Evolutionary conservation across 495 filamentous ascomycete genomes (phyloP), one percentile per base, ranked within the genome.

Genomic region (Neurospora sp.): DNA sequence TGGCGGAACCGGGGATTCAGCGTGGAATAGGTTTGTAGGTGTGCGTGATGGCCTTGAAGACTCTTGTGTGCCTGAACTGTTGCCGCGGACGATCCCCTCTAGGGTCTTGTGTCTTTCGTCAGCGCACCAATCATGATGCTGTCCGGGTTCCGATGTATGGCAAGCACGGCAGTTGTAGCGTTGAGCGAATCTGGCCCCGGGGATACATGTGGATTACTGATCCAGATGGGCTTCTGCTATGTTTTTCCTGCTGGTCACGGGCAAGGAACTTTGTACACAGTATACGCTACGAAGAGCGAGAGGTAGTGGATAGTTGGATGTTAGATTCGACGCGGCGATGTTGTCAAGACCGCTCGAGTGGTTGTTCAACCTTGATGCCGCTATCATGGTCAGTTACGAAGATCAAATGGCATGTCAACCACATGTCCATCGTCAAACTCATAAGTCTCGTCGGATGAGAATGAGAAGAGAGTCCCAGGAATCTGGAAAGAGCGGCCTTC

Each of bases 51-150:
- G 27, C 54, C n/a, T 69, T 39, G 71, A 72, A 72, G 54, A n/a
- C 49, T 60, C 62, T 69, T 72, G 54, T 62, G 54, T 62, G 54
- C 54, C 54, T 62, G 54, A 66, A 66, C 54, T 66, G 54, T 66
- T 66, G 54, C 54, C 54, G 54, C 54, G 54, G 27, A 35, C 27
- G 54, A 66, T 66, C 27, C 27, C 54, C 14, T 35, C 54, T 62
- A 62, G 54, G 54, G 23, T 35, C 23, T 66, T 35, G 27, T 66
- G 54, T 66, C 54, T 66, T 66, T 66, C 27, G 27, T 66, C 54
- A 66, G 27, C 27, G 54, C 54, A 35, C 54, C 54, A 66, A 66
- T 66, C 54, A 66, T 31, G 54, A 16, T 18, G 54, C 12, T 35
- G 54, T 31, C 54, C 23, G 54, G 12, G 54, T 62, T 35, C 27